Base-by-base conservation (phyloP, 441 rosid genomes). In the Raphanus hybrid region DNA sequence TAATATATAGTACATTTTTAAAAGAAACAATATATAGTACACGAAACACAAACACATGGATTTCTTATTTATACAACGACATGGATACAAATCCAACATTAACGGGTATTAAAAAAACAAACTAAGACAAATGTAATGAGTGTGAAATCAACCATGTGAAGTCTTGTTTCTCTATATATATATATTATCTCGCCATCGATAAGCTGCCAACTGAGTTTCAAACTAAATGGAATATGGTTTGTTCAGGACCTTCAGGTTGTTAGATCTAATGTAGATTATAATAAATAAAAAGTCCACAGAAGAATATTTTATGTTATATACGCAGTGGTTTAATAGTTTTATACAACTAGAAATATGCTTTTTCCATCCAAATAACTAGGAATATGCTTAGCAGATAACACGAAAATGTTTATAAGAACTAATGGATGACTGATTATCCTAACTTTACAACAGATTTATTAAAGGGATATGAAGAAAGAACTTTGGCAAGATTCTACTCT, bases 131-230 rank as follows among this genome's bases (percentile, higher is more conserved):
- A 37, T 55, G 66, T 18, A 57, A 12, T 45, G 61, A 64, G 4
- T 58, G 57, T 77, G 81, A 78, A 20, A 78, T 72, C 64, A 73
- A 67, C 81, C 77, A 78, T 78, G 81, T 78, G 81, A 78, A 72
- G 50, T 67, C 69, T 78, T 78, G 71, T 77, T 58, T 63, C 16
- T 3, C 6, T 54, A 10, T 50, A n/a, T 20, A 29, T 20, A 20
- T 29, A 29, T 29, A 29, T 18, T 48, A 15, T 23, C 39, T 26
- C 1, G 64, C 58, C 58, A 52, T 15, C 11, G 77, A 78, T 73
- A 54, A 73, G 74, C 74, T 59, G 66, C 82, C 67, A 78, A 78
- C 82, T 54, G 82, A 78, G 52, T 73, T 78, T 78, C 82, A 73
- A 68, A 73, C 29, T 16, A 62, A 73, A 62, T 68, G 52, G 78